A percentile compares a stretch with the other conserved stretches of the same genome.
phyloP scores from a whole-genome alignment of 768 basidiomycete species.

The Suillus subalutaceus region DNA sequence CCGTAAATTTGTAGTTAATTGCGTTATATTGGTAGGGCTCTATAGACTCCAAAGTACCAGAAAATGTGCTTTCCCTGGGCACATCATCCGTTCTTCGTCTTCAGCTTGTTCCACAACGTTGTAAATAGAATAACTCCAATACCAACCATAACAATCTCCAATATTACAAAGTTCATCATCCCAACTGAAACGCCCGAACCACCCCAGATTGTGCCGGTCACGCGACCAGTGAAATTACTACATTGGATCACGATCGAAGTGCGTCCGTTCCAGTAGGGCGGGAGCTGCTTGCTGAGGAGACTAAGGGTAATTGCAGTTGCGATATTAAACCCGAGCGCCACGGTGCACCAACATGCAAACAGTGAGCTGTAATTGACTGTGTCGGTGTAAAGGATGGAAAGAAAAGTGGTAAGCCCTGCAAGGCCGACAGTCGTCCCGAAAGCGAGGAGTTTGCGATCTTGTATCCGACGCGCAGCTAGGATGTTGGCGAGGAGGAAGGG shows the following conservation, averaged over 20 bases:
- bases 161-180: constrained; percentile 60
- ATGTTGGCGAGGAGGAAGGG: constrained; percentile 70
- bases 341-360: constrained; percentile 45
- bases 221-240: constrained; percentile 67
- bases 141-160: constrained; percentile 63
- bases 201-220: constrained; percentile 69
- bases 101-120: constrained; percentile 63
- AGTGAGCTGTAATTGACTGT: constrained; percentile 51
- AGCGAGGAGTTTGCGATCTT: constrained; percentile 63
- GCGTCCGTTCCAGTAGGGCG: constrained; percentile 59
- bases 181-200: constrained; percentile 57
- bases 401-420: constrained; percentile 53
- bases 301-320: constrained; percentile 72
- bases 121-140: constrained; percentile 57
- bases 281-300: constrained; percentile 69
- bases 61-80: too few relatives aligned
- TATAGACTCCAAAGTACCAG: background rate
- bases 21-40: too few relatives aligned
- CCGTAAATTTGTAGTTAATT: too few relatives aligned
- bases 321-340: constrained; percentile 75
- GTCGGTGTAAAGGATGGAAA: constrained; percentile 44
- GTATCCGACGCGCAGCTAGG: constrained; percentile 54
- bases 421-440: constrained; percentile 54
- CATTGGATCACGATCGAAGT: constrained; percentile 66
- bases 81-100: constrained; percentile 61